A percentile compares a stretch with the other conserved stretches of the same genome.
phyloP scores from a whole-genome alignment of 1,139 yeast genomes.

The Candida glucosophila region DNA sequence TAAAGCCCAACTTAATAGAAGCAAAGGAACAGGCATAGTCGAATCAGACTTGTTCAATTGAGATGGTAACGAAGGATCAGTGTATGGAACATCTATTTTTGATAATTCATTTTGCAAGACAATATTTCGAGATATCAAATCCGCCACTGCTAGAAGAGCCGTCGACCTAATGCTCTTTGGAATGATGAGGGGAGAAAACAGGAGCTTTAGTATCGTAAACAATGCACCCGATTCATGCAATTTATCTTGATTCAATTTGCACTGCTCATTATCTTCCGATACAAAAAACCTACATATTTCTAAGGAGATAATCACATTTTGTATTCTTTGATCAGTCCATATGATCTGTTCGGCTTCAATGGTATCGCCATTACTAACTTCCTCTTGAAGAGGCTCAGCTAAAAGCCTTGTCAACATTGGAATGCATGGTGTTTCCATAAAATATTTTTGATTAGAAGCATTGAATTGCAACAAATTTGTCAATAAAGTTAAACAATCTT shows the following conservation, averaged over 20 bases:
- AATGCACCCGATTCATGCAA: conserved; percentile 59
- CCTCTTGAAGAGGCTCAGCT: conserved; percentile 46
- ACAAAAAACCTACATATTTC: conserved; percentile 73
- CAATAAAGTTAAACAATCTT: conserved; percentile 75
- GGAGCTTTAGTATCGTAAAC: conserved; percentile 56
- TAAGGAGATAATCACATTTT: conserved; percentile 56
- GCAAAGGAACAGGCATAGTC: conserved; percentile 59
- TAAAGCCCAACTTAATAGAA: conserved; percentile 76
- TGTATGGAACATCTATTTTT: conserved; percentile 81
- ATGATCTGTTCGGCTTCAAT: no score
- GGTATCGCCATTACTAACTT: conserved; percentile 33
- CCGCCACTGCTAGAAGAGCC: conserved; percentile 71
- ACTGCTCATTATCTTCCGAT: conserved; percentile 62
- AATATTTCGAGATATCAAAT: conserved; percentile 57
- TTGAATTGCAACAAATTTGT: conserved; percentile 71
- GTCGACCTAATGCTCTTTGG: conserved; percentile 56
- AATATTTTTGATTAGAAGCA: conserved; percentile 83
- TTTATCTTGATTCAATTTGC: conserved; percentile 51
- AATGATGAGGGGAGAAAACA: conserved; percentile 56
- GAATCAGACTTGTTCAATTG: conserved; percentile 25
- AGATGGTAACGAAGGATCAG: conserved; percentile 71
- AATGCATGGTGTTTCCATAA: conserved; percentile 77
- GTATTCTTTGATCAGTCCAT: conserved; percentile 72
- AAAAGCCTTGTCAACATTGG: conserved; percentile 56
- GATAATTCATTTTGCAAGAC: conserved; percentile 63